Evolutionary conservation across 345 rosid genomes (phyloP).

Genomic region (Hibiscus mutabilis): DNA sequence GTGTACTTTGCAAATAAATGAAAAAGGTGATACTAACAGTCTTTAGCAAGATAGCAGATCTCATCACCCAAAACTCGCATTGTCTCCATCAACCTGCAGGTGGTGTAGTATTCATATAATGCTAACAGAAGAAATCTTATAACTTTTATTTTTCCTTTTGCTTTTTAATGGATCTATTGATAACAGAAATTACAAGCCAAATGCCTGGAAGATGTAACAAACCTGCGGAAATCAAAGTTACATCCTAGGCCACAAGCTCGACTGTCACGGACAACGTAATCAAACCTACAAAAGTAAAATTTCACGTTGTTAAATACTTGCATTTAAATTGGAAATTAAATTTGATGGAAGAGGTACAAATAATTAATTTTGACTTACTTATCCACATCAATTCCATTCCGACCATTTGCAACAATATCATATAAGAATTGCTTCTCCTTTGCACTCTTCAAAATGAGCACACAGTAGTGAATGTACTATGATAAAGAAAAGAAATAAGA

Average conservation of each 20-base stretch:
- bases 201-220: conserved; percentile 17
- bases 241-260: conserved; percentile 93
- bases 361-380: conserved; percentile 43
- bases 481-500: background rate
- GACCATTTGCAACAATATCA: conserved; percentile 97
- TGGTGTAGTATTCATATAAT: conserved; percentile 18
- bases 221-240: conserved; percentile 82
- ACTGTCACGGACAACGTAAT: conserved; percentile 84
- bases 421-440: conserved; percentile 71
- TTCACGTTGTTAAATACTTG: background rate
- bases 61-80: conserved; percentile 87
- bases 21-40: conserved; percentile 51
- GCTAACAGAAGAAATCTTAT: background rate
- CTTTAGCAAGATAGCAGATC: conserved; percentile 93
- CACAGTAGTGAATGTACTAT: background rate
- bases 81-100: conserved; percentile 75
- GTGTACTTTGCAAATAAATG: conserved; percentile 7
- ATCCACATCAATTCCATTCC: conserved; percentile 95
- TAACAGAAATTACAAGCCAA: background rate
- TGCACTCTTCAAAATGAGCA: conserved; percentile 32
- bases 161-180: background rate
- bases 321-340: background rate
- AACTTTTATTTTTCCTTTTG: background rate
- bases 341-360: conserved; percentile 9
- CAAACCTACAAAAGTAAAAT: conserved; percentile 50